A percentile compares a stretch with the other conserved stretches of the same genome.
phyloP scores from a whole-genome alignment of 2,329 filamentous ascomycete species.

The Talaromyces sp. region DNA sequence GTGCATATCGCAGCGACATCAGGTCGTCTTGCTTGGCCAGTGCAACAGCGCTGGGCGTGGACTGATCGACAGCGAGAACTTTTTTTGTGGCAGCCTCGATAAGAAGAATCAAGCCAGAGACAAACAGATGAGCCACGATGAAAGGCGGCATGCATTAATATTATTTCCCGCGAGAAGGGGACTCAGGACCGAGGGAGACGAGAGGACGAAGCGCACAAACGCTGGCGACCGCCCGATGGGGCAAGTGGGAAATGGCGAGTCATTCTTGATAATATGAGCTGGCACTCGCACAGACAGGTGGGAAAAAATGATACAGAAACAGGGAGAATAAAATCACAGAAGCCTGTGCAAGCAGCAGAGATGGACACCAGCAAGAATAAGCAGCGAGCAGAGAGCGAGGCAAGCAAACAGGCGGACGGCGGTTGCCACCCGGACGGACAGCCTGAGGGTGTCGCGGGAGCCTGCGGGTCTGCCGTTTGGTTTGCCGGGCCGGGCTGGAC shows the following conservation, averaged over 20 bases:
- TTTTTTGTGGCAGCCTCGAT: neutral
- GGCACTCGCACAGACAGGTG: neutral
- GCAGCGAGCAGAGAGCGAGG: neutral
- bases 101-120: neutral
- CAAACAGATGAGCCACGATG: neutral
- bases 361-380: neutral
- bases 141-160: neutral
- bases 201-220: neutral
- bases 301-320: neutral
- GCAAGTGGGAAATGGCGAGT: neutral
- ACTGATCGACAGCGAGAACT: neutral
- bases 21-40: no score
- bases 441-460: neutral
- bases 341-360: neutral
- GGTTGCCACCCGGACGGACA: neutral
- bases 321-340: neutral
- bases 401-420: neutral
- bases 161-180: neutral
- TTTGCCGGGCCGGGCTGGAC: neutral
- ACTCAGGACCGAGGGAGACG: neutral
- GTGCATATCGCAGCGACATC: no score
- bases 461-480: neutral
- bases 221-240: neutral
- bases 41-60: neutral
- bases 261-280: neutral